phyloP scores from a whole-genome alignment of 257 asterid species.

The Paulownia fortunei region DNA sequence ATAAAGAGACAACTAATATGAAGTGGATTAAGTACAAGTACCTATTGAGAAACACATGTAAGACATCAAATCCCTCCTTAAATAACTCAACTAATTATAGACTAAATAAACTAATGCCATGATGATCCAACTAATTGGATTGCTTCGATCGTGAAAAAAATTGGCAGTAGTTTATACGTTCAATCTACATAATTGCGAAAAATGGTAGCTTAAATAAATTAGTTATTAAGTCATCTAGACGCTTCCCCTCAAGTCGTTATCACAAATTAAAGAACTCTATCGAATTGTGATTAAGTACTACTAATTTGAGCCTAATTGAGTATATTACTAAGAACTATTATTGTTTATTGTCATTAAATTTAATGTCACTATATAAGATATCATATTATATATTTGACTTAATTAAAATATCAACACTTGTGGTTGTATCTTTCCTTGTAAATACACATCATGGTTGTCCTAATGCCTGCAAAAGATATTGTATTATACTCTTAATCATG shows the following conservation, averaged over 20 bases:
- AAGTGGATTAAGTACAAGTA: too few relatives aligned
- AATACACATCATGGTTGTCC: conserved; percentile 29
- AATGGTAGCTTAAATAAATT: conserved; percentile 21
- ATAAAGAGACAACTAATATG: too few relatives aligned
- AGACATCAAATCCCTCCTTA: not conserved
- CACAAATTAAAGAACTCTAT: not conserved
- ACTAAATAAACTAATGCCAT: conserved; percentile 29
- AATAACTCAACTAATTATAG: conserved; percentile 9
- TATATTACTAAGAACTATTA: not conserved
- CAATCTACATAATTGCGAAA: conserved; percentile 20
- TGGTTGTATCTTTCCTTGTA: conserved; percentile 25
- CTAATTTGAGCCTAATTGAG: conserved; percentile 8
- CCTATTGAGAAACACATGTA: not conserved
- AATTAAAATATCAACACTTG: not conserved
- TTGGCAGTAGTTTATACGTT: not conserved
- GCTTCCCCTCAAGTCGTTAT: conserved; percentile 4
- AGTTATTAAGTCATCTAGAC: not conserved
- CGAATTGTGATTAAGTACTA: not conserved
- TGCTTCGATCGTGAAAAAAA: conserved; percentile 21
- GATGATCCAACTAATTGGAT: conserved; percentile 24
- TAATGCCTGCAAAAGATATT: conserved; percentile 32
- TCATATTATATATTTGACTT: conserved; percentile 33
- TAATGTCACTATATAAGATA: conserved; percentile 14
- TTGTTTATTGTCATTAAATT: too few relatives aligned
- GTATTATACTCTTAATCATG: conserved; percentile 9